Evolutionary conservation across 768 basidiomycete genomes (phyloP).

Genomic region (Macrolepiota fuliginosa): DNA sequence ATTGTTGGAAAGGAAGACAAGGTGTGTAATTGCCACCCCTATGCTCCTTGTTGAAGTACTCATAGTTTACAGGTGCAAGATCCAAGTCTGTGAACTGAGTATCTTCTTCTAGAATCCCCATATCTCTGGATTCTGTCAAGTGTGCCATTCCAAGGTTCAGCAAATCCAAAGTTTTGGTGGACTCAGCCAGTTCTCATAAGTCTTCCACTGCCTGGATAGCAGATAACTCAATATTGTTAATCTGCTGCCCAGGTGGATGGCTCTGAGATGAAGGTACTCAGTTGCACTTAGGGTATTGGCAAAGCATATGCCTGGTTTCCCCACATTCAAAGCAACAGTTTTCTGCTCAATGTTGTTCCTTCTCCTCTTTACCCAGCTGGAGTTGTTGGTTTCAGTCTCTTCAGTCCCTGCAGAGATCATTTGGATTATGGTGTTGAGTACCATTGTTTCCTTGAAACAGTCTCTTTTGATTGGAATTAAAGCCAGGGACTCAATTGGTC

Average conservation of each 20-base stretch:
- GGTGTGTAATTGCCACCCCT: too few species aligned
- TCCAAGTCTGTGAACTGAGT: too few species aligned
- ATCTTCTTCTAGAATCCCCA: too few species aligned
- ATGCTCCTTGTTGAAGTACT: too few species aligned
- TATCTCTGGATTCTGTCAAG: too few species aligned
- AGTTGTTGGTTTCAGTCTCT: neutral
- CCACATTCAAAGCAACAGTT: constrained; percentile 27
- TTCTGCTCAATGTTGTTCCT: constrained; percentile 12
- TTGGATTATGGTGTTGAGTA: too few species aligned
- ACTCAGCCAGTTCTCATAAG: neutral
- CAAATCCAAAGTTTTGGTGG: constrained; percentile 12
- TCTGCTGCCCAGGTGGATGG: constrained; percentile 13
- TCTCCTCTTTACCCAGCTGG: constrained; percentile 5
- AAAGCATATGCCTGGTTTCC: constrained; percentile 23
- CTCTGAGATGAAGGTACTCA: constrained; percentile 6
- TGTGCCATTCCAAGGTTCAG: constrained; percentile 1
- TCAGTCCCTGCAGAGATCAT: too few species aligned
- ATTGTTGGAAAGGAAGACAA: too few species aligned
- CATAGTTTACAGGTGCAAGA: too few species aligned
- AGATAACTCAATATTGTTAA: constrained; percentile 9
- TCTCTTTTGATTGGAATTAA: too few species aligned
- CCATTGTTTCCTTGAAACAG: too few species aligned
- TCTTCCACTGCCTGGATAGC: constrained; percentile 1
- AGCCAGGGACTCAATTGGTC: neutral
- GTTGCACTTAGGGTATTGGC: constrained; percentile 26